Conservation (phyloP, 805 yeast genomes). For the Wickerhamomyces hampshirensis region DNA sequence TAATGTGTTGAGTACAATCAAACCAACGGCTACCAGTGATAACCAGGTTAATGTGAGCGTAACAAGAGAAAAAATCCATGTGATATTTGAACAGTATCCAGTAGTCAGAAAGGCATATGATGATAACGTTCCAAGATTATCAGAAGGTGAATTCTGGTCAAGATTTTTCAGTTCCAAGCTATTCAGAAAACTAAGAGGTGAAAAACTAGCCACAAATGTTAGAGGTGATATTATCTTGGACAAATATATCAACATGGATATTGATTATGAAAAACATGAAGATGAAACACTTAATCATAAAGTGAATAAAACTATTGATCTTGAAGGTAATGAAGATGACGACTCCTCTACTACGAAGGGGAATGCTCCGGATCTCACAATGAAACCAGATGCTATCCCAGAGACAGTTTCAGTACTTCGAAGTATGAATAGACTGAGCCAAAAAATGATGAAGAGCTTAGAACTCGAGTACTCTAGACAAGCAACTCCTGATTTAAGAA, state of each 20-base stretch:
- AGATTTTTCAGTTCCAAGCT: constrained; percentile 87
- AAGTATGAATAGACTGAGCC: constrained; percentile 85
- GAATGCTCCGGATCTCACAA: constrained; percentile 82
- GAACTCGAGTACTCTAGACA: constrained; percentile 38
- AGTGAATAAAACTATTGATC: constrained; percentile 69
- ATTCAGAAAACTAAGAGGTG: constrained; percentile 86
- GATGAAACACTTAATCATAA: constrained; percentile 37
- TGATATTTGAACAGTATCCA: constrained; percentile 90
- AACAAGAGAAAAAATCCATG: constrained; percentile 84
- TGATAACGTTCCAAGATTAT: constrained; percentile 84
- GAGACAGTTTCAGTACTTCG: constrained; percentile 74
- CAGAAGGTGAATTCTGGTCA: constrained; percentile 95
- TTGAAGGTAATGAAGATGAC: constrained; percentile 78
- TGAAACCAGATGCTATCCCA: constrained; percentile 55
- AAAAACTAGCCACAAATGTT: constrained; percentile 66
- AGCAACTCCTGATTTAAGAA: constrained; percentile 28
- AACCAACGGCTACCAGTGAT: constrained; percentile 89
- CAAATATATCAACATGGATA: constrained; percentile 70
- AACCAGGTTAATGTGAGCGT: constrained; percentile 91
- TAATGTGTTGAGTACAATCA: constrained; percentile 88
- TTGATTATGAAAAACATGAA: constrained; percentile 46
- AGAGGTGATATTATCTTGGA: constrained; percentile 84
- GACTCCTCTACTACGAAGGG: constrained; percentile 66
- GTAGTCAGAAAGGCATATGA: constrained; percentile 83
- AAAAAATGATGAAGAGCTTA: constrained; percentile 65